Evolutionary conservation across 2,329 filamentous ascomycete species (phyloP), one percentile per base, ranked within the genome.

Genomic region (Paraphaeosphaeria minitans): DNA sequence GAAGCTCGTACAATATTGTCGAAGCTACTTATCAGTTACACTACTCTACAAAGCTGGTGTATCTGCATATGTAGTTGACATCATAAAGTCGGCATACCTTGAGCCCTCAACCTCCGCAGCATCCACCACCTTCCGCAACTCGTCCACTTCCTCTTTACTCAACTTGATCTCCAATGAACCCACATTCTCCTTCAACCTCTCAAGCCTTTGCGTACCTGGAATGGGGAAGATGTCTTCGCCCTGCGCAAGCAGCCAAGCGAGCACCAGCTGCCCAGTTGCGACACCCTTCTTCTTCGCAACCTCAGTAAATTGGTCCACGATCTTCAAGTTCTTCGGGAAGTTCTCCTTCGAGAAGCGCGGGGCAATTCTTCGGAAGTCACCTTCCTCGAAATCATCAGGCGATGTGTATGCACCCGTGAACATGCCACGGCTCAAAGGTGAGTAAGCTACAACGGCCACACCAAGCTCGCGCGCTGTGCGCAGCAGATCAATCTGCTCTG

Each of bases 191-290:
- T 70, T 67, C 42, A 77, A 43, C 24, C 72, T 64, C 24, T 70
- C 60, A 4, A 69, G 9, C 57, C 65, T 71, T 9, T 72, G 75
- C 12, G 73, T 77, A 8, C 84, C 84, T 0, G 83, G 83, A 57
- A 85, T 89, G 0, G 88, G 85, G 64, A 91, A 82, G 74, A 67
- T 73, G 56, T 71, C 77, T 6, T 84, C 82, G 76, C 82, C 77
- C 55, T 79, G 76, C 7, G 67, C 67, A 59, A 77, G 27, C 42
- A 78, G 49, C 75, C 77, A 79, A 7, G 75, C 75, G n/a, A 79
- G 59, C 0, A 84, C 83, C 48, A 91, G 68, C 69, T 91, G 88
- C 0, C 80, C 80, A 0, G 85, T 65, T 0, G 87, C 87, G 47
- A 78, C 80, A 3, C 77, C 80, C 74, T 89, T 88, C 60, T 71